Base-by-base conservation (phyloP, 805 yeast species). In the Maudiozyma pseudohumilis region DNA sequence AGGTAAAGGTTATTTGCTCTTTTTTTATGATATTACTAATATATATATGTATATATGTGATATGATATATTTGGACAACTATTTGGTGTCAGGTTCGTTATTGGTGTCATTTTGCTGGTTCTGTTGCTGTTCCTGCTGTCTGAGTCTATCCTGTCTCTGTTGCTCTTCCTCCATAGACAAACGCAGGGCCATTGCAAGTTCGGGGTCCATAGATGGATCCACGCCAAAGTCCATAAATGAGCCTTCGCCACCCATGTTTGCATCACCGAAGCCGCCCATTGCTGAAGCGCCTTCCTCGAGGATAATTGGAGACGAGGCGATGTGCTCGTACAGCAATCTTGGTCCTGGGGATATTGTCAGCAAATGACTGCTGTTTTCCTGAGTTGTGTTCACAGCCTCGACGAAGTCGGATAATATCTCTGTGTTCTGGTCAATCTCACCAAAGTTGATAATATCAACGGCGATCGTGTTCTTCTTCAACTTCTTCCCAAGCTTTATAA, bases 151-250 rank as follows among this genome's bases (percentile, higher is more conserved):
- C 56, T 86, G 96, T 65, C 97, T 77, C 36, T 84, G 80, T 51
- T 80, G 83, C 58, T 89, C 97, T 56, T 92, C 98, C 56, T 92
- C 97, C 53, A 92, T 69, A 0, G 97, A 89, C 60, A 92, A 69
- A 56, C 97, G 77, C 53, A 92, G 73, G 1, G 97, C 98, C 69
- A 92, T 70, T 0, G 97, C 98, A 56, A 92, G 74, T 62, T 92
- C 98, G 23, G 97, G 97, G 53, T 92, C 98, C 77, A 86, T 81
- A 47, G 78, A 77, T 23, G 95, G 89, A 61, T 89, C 97, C 28
- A 74, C 75, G 36, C 79, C 81, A 53, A 80, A 70, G 40, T 77
- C 85, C 62, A 75, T 76, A 35, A 66, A 72, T 41, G 67, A 70
- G 17, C 64, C 70, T n/a, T 62, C 71, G 35, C 65, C 71, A 10